These are phyloP conservation scores for Cardamine resedifolia DNA, from an alignment of 345 rosid genomes.

Conservation along the genomic window DNA sequence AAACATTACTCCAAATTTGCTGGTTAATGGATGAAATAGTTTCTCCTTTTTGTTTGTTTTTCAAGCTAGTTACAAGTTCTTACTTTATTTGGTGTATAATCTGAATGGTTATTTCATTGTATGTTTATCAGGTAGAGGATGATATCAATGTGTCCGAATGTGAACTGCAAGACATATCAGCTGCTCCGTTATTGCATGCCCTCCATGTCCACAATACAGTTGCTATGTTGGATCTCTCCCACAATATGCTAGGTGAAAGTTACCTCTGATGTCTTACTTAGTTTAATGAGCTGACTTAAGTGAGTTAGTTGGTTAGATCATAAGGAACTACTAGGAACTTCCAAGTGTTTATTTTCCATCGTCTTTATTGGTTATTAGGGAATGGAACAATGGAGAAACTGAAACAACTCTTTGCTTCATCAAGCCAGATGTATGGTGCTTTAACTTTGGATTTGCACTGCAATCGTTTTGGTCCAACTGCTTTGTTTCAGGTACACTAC, in stretches of 20 bases:
- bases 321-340: neutral
- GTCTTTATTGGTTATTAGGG: constrained; percentile 55
- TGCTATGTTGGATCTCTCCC: constrained; percentile 78
- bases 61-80: neutral
- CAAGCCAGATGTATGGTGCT: constrained; percentile 76
- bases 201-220: constrained; percentile 64
- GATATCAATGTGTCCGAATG: constrained; percentile 78
- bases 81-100: constrained; percentile 17
- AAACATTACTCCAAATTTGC: constrained; percentile 6
- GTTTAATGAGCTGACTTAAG: neutral
- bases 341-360: constrained; percentile 10
- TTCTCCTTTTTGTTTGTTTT: constrained; percentile 6
- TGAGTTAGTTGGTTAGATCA: constrained; percentile 13
- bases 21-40: neutral
- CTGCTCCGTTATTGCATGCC: constrained; percentile 76
- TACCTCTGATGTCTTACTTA: constrained; percentile 16
- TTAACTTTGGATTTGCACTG: constrained; percentile 91
- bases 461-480: constrained; percentile 91
- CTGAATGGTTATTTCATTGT: constrained; percentile 15
- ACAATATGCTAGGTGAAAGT: constrained; percentile 77
- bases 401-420: constrained; percentile 59
- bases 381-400: constrained; percentile 95
- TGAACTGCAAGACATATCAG: constrained; percentile 87
- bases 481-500: constrained; percentile 80
- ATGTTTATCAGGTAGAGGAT: constrained; percentile 70